These are phyloP conservation scores for Pythium aristosporum DNA, from an alignment of 352 stramenopile species.

Conservation along the genomic window DNA sequence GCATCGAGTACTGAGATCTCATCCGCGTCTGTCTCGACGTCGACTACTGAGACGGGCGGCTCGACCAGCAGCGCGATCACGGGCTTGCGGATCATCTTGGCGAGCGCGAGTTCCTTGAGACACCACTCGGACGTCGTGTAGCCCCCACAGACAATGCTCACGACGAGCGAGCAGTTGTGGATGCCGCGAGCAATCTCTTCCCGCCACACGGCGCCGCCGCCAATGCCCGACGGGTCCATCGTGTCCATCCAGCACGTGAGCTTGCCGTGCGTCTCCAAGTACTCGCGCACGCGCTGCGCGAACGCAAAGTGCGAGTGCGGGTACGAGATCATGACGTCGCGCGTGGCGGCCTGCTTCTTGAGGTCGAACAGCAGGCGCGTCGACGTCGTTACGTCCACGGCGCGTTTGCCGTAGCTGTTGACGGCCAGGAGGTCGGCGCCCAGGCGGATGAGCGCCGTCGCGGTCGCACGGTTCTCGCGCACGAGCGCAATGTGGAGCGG, in stretches of 20 bases:
- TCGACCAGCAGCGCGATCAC: slow-evolving; percentile 32
- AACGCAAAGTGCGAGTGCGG: slow-evolving; percentile 69
- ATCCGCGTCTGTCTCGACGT: not conserved
- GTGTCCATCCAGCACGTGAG: slow-evolving; percentile 84
- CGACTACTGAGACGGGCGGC: not conserved
- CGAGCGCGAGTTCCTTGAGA: slow-evolving; percentile 77
- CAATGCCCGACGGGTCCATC: slow-evolving; percentile 79
- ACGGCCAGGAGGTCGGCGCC: slow-evolving; percentile 69
- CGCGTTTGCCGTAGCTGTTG: slow-evolving; percentile 59
- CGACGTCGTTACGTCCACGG: slow-evolving; percentile 80
- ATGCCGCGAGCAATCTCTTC: slow-evolving; percentile 81
- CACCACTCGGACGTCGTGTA: slow-evolving; percentile 81
- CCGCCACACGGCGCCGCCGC: slow-evolving; percentile 72
- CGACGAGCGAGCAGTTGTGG: slow-evolving; percentile 66
- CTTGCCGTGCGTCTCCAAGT: slow-evolving; percentile 52
- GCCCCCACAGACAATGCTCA: slow-evolving; percentile 68
- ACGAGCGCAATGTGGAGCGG: slow-evolving; percentile 73
- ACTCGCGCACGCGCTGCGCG: slow-evolving; percentile 57
- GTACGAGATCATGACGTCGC: slow-evolving; percentile 85
- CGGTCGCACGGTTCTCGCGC: slow-evolving; percentile 65
- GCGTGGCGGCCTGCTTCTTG: slow-evolving; percentile 69
- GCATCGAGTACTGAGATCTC: slow-evolving; percentile 21
- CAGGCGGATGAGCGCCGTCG: slow-evolving; percentile 65
- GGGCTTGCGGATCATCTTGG: slow-evolving; percentile 69
- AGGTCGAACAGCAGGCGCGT: slow-evolving; percentile 73